phyloP scores from a whole-genome alignment of 495 filamentous ascomycete species.

The Apodospora peruviana region DNA sequence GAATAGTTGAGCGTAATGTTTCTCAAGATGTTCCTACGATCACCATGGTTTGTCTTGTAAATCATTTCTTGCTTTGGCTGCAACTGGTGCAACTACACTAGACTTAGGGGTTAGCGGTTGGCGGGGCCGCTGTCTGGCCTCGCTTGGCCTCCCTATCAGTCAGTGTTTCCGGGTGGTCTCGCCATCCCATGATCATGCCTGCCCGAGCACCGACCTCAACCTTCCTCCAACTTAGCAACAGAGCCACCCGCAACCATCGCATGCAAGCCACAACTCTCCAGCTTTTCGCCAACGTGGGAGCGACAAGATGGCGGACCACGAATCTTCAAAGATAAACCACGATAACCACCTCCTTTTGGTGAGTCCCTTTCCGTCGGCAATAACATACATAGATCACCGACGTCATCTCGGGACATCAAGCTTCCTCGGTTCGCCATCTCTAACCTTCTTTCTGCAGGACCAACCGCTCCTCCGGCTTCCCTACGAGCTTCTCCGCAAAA shows the following conservation, averaged over 20 bases:
- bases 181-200: not conserved
- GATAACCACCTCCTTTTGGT: constrained; percentile 45
- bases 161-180: not conserved
- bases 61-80: too few relatives aligned
- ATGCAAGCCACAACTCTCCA: not conserved
- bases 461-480: constrained; percentile 92
- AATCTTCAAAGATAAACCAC: constrained; percentile 40
- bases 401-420: not conserved
- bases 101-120: too few relatives aligned
- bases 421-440: not conserved
- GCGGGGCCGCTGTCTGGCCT: too few relatives aligned
- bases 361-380: constrained; percentile 10
- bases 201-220: not conserved
- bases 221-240: not conserved
- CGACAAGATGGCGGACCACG: constrained; percentile 37
- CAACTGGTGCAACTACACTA: too few relatives aligned
- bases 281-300: not conserved
- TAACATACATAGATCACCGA: constrained; percentile 1
- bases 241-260: not conserved
- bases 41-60: too few relatives aligned
- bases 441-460: constrained; percentile 50
- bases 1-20: too few relatives aligned
- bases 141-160: too few relatives aligned
- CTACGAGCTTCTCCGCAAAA: constrained; percentile 83
- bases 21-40: too few relatives aligned